Conservation (phyloP, 257 asterid species). For the Solanum boliviense region DNA sequence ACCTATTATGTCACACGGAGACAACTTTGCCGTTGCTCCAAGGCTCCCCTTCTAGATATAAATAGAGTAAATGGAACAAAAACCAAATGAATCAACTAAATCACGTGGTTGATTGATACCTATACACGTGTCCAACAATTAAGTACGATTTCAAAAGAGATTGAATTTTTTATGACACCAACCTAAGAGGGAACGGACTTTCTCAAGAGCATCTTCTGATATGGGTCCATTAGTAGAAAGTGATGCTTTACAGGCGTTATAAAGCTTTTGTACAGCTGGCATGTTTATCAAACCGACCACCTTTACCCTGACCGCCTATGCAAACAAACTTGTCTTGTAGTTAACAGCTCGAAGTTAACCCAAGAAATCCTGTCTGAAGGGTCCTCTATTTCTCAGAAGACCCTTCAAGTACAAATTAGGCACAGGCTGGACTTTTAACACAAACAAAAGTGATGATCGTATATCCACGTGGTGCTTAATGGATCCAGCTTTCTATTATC, state of each 20-base stretch:
- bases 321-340: background rate
- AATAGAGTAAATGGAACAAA: background rate
- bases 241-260: conserved; percentile 84
- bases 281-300: conserved; percentile 29
- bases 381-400: conserved; percentile 26
- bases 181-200: conserved; percentile 87
- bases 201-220: conserved; percentile 89
- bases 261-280: conserved; percentile 99
- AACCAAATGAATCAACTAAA: background rate
- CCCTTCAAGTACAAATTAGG: conserved; percentile 11
- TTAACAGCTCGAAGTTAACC: background rate
- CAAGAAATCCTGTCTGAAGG: conserved; percentile 11
- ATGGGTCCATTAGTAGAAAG: conserved; percentile 83
- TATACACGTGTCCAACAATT: background rate
- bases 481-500: conserved; percentile 2
- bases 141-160: background rate
- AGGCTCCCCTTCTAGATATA: background rate
- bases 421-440: background rate
- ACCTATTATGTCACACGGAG: background rate
- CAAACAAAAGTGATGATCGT: background rate
- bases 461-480: conserved; percentile 1
- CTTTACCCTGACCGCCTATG: conserved; percentile 5
- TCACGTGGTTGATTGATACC: background rate
- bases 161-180: conserved; percentile 3
- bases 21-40: background rate